phyloP scores from a whole-genome alignment of 208 protist genomes.

The Leishmania arabica region DNA sequence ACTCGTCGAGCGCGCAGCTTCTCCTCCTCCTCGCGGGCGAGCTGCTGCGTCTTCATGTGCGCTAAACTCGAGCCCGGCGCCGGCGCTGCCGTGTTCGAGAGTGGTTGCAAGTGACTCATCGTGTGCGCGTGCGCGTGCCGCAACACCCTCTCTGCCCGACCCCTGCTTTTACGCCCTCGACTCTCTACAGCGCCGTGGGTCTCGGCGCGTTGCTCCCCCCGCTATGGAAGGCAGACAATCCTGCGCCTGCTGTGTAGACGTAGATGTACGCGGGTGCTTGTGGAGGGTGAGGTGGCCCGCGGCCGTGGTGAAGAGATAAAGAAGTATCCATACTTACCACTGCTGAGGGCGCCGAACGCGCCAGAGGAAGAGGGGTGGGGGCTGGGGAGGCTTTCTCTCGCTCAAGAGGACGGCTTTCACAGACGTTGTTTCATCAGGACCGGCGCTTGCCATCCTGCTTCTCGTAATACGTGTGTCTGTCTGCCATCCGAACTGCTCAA shows the following conservation, averaged over 20 bases:
- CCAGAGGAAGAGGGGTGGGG: not conserved
- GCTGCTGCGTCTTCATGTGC: conserved; percentile 80
- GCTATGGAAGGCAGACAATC: not conserved
- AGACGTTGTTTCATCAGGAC: not conserved
- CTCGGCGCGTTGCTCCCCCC: not conserved
- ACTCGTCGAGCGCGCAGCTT: conserved; percentile 67
- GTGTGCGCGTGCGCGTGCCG: conserved; percentile 1
- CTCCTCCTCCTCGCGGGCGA: conserved; percentile 84
- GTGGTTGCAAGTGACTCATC: conserved; percentile 57
- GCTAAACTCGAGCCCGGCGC: conserved; percentile 68
- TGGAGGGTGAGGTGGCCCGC: not conserved
- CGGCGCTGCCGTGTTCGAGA: conserved; percentile 65
- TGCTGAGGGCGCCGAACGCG: not conserved
- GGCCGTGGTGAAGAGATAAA: not conserved
- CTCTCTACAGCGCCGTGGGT: not conserved
- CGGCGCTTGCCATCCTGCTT: not conserved
- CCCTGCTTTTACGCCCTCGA: not conserved
- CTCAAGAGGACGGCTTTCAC: not conserved
- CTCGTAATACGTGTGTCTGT: not conserved
- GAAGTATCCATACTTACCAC: not conserved
- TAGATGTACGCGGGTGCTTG: not conserved
- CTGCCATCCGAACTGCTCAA: not conserved
- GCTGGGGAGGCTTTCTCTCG: not conserved
- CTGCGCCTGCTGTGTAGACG: not conserved
- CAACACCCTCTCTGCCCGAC: not conserved